Evolutionary conservation across 495 filamentous ascomycete genomes (phyloP), one percentile per base, ranked within the genome.

Genomic region (Trichoderma asperelloides): DNA sequence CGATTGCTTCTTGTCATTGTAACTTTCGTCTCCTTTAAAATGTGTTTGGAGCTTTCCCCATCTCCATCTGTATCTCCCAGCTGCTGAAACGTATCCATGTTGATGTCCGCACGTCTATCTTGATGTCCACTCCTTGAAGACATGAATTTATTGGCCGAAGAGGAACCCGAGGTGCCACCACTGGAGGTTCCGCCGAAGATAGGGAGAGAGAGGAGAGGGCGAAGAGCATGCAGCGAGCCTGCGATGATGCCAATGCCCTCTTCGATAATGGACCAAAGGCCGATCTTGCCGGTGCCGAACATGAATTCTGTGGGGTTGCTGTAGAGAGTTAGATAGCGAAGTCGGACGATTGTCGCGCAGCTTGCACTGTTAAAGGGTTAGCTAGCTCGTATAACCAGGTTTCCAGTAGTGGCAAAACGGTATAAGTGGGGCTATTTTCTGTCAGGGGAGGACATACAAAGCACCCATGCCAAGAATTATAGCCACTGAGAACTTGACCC

Each of bases 331-430:
- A 70, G 66, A 60, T 55, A 70, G 51, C 65, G 65, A 21, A 70
- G 66, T 70, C 69, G 66, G 41, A 70, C 66, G 13, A 70, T 70
- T 28, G 69, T 70, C 51, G 69, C 69, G 64, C 60, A 65, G 40
- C 69, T 70, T 23, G 66, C 69, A 68, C 69, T 70, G 27, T 6
- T 62, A 12, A 68, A 62, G 68, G 21, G 49, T 63, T 47, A 60
- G 55, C 25, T 15, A 11, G 65, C 62, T 55, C 43, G 33, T 63
- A 33, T 65, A 37, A 21, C 67, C 23, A 65, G n/a, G 11, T 51
- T 23, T 21, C 5, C 11, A 21, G 8, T 51, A 21, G 25, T 28
- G 12, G 55, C 12, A 30, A 30, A 13, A 33, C 25, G 55, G 1
- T 37, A 37, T 37, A 8, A 25, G 25, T 16, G 55, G 23, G 55